Base-by-base conservation (phyloP, 164 flowering plant species). In the Euptelea pleiosperma region DNA sequence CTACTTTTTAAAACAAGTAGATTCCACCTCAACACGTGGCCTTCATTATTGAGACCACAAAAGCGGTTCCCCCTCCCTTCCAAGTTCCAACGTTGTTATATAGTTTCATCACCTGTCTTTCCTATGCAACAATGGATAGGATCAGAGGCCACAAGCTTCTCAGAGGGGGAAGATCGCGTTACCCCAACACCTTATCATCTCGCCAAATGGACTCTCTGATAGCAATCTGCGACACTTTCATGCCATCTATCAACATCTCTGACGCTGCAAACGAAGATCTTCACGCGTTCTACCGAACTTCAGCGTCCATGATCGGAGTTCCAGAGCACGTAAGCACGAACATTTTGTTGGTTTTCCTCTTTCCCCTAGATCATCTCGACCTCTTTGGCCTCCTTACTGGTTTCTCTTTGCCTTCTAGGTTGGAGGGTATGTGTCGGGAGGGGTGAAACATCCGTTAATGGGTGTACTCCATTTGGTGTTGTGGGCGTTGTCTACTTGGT, bases 141-240 rank as follows among this genome's bases (percentile, higher is more conserved):
- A n/a, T n/a, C n/a, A n/a, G n/a, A n/a, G n/a, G n/a, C 39, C 36
- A 57, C 61, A 30, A 28, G 61, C 49, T 61, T n/a, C 57, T 52
- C 10, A 61, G 43, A 5, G 64, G 50, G 8, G 64, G 57, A 26
- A 61, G 52, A 35, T 28, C 44, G 3, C 46, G 46, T 16, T 54
- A 52, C 24, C 12, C 16, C 6, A 59, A 66, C 39, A n/a, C 36
- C 12, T 74, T 78, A 33, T 63, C 85, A 6, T 11, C 68, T 5
- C 52, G 81, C 5, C 67, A 87, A 60, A 85, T 83, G 85, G 85
- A 83, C 21, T 66, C 87, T 2, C 78, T 87, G 16, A 31, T 60
- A 7, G 87, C 95, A 1, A 22, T 85, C 19, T 81, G 91, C 29
- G 91, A 87, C 66, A 78, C 91, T 30, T 55, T 81, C 57, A 50